A percentile compares a stretch with the other conserved stretches of the same genome.
Conservation (phyloP, 805 yeast genomes). For the Barnettozyma sucrosica region DNA sequence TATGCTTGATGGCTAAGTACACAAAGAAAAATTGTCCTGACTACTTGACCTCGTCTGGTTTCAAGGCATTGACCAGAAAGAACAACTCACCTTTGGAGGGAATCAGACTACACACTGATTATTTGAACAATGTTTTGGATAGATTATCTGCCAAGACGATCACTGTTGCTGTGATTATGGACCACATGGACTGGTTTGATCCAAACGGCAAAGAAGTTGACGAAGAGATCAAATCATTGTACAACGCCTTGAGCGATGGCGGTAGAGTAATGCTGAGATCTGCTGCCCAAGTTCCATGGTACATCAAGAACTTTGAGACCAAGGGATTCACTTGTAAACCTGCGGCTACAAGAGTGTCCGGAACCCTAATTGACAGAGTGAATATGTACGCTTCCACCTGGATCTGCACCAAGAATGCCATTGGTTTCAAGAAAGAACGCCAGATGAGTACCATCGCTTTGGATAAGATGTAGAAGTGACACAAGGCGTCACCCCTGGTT, state of each 20-base stretch:
- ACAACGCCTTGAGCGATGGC: slow-evolving; percentile 53
- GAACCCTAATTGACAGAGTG: slow-evolving; percentile 67
- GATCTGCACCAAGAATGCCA: slow-evolving; percentile 56
- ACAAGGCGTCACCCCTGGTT: too few relatives aligned
- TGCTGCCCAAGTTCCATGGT: slow-evolving; percentile 74
- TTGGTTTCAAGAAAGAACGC: slow-evolving; percentile 14
- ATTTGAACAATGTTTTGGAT: slow-evolving; percentile 66
- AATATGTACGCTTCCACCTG: slow-evolving; percentile 89
- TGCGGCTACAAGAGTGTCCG: slow-evolving; percentile 61
- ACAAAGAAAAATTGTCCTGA: slow-evolving; percentile 65
- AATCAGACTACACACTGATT: slow-evolving; percentile 75
- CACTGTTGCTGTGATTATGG: slow-evolving; percentile 80
- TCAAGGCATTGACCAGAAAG: slow-evolving; percentile 39
- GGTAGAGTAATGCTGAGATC: slow-evolving; percentile 77
- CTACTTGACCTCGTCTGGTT: slow-evolving; percentile 58
- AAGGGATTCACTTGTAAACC: slow-evolving; percentile 64
- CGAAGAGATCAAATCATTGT: slow-evolving; percentile 59
- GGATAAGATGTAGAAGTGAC: slow-evolving; percentile 1
- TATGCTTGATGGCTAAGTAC: slow-evolving; percentile 59
- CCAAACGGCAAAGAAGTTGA: slow-evolving; percentile 58
- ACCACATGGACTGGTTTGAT: slow-evolving; percentile 90
- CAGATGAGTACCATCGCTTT: slow-evolving; percentile 26
- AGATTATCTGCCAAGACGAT: slow-evolving; percentile 57
- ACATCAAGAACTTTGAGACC: slow-evolving; percentile 59
- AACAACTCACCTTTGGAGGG: slow-evolving; percentile 52